Evolutionary conservation across 805 yeast genomes (phyloP).

Genomic region (Starmerella sp.): DNA sequence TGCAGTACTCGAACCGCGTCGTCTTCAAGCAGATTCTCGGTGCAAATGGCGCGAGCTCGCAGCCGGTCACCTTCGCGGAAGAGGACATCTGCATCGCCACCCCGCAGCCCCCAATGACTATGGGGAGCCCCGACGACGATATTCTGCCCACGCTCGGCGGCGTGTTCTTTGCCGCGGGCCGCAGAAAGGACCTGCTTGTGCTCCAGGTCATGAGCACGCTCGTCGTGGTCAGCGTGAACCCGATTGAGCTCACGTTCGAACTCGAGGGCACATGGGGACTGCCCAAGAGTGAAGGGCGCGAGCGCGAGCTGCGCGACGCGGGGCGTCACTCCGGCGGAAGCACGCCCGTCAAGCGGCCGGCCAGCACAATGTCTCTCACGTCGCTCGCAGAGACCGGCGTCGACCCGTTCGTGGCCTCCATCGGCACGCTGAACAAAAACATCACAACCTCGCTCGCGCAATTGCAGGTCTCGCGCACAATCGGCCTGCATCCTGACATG

Average conservation of each 20-base stretch:
- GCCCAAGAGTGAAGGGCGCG: not conserved
- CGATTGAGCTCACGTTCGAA: slow-evolving; percentile 10
- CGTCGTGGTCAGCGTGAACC: slow-evolving; percentile 10
- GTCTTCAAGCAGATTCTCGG: slow-evolving; percentile 4
- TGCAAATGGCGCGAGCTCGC: not conserved
- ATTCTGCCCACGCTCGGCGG: slow-evolving; percentile 14
- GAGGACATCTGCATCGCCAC: slow-evolving; percentile 10
- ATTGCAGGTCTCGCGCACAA: not conserved
- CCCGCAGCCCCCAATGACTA: slow-evolving; percentile 18
- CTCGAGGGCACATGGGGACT: slow-evolving; percentile 19
- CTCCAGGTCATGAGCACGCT: slow-evolving; percentile 10
- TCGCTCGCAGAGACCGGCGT: slow-evolving; percentile 2
- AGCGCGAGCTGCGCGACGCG: not conserved
- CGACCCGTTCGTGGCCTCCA: slow-evolving; percentile 1
- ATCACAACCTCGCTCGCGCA: not conserved
- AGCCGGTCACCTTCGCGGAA: not conserved
- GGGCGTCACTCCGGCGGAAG: not conserved
- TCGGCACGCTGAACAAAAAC: not conserved
- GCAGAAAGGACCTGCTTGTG: slow-evolving; percentile 15
- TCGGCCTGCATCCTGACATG: slow-evolving; percentile 1
- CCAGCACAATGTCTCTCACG: not conserved
- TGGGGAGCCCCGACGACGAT: slow-evolving; percentile 9
- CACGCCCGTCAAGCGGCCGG: not conserved
- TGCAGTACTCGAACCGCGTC: slow-evolving; percentile 17
- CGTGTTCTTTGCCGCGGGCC: slow-evolving; percentile 15